Evolutionary conservation across 1,284 basidiomycete species (phyloP), one percentile per base, ranked within the genome.

Genomic region (Ceratobasidium sp.): DNA sequence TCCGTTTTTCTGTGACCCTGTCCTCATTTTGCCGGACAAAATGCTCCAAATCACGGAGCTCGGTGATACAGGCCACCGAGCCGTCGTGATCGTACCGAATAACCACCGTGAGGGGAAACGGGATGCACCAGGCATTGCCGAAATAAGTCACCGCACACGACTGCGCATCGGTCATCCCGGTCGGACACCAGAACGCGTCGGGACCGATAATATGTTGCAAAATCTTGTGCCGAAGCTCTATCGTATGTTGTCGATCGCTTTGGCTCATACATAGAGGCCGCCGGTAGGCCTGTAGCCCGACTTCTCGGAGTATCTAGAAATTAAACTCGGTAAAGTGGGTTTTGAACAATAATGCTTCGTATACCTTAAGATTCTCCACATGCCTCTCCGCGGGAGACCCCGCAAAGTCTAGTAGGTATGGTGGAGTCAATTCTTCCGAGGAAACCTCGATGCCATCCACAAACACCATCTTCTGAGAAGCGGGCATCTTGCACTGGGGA

Each of bases 331-430:
- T n/a, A 15, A 49, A 66, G 44, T 29, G 40, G 46, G 43, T 25
- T 22, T 6, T 8, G 7, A 17, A 44, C 19, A 46, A 13, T 25
- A 19, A 19, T n/a, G 7, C 34, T 13, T 17, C 40, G 67, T 82
- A 71, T 76, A 92, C 92, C 88, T 94, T 94, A 77, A 95, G 83
- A 81, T 95, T 94, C 82, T 95, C 93, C 1, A 92, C 89, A 80
- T 94, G 91, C 77, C 94, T 84, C 82, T 95, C 94, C 2, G 87
- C 92, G 0, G 90, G 90, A 1, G 88, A 88, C 2, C 90, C 91
- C n/a, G 83, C 78, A 80, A 95, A 95, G 67, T 87, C 82, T 57
- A 94, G 84, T 0, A 95, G 85, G 82, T 92, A 94, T 0, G 93
- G 93, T 1, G 93, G 90, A 84, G 88, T 92, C 78, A 89, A 87